Conservation (phyloP, 2,329 filamentous ascomycete species). For the Cryphonectria japonica region DNA sequence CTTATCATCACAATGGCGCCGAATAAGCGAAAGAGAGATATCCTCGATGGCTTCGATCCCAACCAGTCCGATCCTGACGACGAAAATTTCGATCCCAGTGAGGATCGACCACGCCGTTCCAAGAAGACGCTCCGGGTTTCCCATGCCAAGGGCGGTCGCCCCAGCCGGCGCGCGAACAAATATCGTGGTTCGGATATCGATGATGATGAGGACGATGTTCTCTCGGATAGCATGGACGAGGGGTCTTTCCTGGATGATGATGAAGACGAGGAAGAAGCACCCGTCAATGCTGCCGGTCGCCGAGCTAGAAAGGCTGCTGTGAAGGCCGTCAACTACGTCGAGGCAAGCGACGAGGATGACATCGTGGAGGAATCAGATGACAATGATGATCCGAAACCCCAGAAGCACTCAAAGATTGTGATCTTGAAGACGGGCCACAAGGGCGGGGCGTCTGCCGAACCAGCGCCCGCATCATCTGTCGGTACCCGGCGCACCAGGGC, state of each 20-base stretch:
- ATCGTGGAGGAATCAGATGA: slow-evolving; percentile 37
- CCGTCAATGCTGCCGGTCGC: slow-evolving; percentile 53
- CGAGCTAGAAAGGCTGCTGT: slow-evolving; percentile 53
- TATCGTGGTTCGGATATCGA: slow-evolving; percentile 67
- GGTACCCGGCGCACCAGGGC: slow-evolving; percentile 56
- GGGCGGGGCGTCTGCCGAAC: slow-evolving; percentile 25
- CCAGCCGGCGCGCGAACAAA: slow-evolving; percentile 39
- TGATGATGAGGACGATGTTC: slow-evolving; percentile 61
- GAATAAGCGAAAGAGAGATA: slow-evolving; percentile 60
- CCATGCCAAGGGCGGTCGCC: slow-evolving; percentile 38
- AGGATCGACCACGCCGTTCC: slow-evolving; percentile 47
- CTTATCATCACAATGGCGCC: slow-evolving; percentile 41
- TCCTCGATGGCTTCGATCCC: slow-evolving; percentile 63
- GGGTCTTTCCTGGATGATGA: slow-evolving; percentile 53
- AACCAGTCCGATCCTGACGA: slow-evolving; percentile 70
- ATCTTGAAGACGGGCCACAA: slow-evolving; percentile 45
- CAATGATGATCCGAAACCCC: slow-evolving; percentile 31
- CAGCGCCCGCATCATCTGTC: slow-evolving; percentile 16
- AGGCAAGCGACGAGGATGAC: slow-evolving; percentile 49
- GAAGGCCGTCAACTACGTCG: slow-evolving; percentile 51
- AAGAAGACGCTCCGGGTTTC: slow-evolving; percentile 41
- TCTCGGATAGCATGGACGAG: slow-evolving; percentile 58
- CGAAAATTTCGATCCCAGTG: slow-evolving; percentile 64
- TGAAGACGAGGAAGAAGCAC: slow-evolving; percentile 44
- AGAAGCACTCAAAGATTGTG: slow-evolving; percentile 44